Evolutionary conservation across 148 eudicot species (phyloP).

Genomic region (Mesembryanthemum crystallinum): DNA sequence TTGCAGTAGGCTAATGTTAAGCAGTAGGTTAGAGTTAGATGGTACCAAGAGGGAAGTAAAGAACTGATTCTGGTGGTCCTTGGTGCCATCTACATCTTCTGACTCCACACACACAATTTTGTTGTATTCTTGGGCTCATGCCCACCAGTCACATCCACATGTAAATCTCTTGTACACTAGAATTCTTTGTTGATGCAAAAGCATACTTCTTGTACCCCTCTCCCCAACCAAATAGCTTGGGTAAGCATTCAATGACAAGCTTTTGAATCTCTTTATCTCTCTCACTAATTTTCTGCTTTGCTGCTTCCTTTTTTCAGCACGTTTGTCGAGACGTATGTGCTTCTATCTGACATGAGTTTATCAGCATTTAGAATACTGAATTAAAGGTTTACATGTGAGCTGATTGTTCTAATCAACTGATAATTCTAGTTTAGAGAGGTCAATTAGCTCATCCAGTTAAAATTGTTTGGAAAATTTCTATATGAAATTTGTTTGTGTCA

Average conservation of each 20-base stretch:
- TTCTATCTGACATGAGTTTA: no score
- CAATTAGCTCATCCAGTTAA: no score
- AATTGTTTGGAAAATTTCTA: no score
- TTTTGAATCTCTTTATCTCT: no score
- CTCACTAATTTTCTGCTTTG: no score
- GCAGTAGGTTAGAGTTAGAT: conserved; percentile 22
- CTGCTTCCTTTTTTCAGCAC: no score
- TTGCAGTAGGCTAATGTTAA: conserved; percentile 11
- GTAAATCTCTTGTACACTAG: conserved; percentile 26
- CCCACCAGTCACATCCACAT: conserved; percentile 1
- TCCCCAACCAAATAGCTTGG: neutral
- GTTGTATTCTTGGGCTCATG: conserved; percentile 22
- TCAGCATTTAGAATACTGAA: no score
- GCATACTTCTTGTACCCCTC: conserved; percentile 2
- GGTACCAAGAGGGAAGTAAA: conserved; percentile 14
- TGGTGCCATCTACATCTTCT: conserved; percentile 1
- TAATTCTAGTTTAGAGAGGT: no score
- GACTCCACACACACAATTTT: conserved; percentile 19
- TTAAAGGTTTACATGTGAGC: no score
- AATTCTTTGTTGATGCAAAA: conserved; percentile 4
- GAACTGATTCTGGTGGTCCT: conserved; percentile 10
- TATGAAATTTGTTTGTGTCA: no score
- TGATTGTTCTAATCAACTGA: no score
- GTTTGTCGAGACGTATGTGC: no score
- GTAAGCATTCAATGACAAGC: conserved; percentile 4